These are phyloP conservation scores for Dactylellina drechsleri DNA, from an alignment of 2,329 filamentous ascomycete genomes.

Conservation along the genomic window DNA sequence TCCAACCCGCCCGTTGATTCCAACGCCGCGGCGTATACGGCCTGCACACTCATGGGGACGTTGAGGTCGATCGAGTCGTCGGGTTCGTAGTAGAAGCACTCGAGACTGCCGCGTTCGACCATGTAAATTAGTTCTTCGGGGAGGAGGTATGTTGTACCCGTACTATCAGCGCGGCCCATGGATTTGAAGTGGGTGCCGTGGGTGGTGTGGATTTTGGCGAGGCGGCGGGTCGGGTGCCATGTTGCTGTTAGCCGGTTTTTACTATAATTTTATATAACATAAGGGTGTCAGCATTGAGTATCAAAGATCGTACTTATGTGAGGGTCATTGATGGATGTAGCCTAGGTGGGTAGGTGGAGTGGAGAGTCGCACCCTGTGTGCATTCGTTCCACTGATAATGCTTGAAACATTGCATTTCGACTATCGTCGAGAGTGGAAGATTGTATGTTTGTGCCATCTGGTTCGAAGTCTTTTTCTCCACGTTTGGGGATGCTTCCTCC, in stretches of 20 bases:
- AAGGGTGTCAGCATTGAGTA: background rate
- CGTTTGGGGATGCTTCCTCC: constrained; percentile 76
- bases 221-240: constrained; percentile 65
- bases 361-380: constrained; percentile 49
- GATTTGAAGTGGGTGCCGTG: constrained; percentile 77
- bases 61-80: constrained; percentile 53
- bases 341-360: too few relatives aligned
- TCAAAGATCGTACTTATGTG: background rate
- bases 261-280: constrained; percentile 10
- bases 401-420: constrained; percentile 86
- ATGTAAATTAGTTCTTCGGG: constrained; percentile 92
- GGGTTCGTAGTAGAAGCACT: constrained; percentile 74
- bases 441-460: constrained; percentile 86
- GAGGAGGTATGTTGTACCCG: constrained; percentile 79
- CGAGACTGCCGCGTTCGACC: constrained; percentile 85
- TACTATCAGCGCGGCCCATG: constrained; percentile 76
- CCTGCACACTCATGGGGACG: constrained; percentile 89
- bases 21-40: constrained; percentile 74
- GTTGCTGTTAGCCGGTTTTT: constrained; percentile 59
- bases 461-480: constrained; percentile 97
- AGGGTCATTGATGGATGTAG: background rate
- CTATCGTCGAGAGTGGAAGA: constrained; percentile 80
- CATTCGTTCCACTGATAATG: constrained; percentile 67
- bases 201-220: constrained; percentile 77
- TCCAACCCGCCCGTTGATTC: constrained; percentile 69